A percentile compares a stretch with the other conserved stretches of the same genome.
These are phyloP conservation scores for Ochromonas danica DNA, from an alignment of 108 stramenopile species.

Conservation along the genomic window DNA sequence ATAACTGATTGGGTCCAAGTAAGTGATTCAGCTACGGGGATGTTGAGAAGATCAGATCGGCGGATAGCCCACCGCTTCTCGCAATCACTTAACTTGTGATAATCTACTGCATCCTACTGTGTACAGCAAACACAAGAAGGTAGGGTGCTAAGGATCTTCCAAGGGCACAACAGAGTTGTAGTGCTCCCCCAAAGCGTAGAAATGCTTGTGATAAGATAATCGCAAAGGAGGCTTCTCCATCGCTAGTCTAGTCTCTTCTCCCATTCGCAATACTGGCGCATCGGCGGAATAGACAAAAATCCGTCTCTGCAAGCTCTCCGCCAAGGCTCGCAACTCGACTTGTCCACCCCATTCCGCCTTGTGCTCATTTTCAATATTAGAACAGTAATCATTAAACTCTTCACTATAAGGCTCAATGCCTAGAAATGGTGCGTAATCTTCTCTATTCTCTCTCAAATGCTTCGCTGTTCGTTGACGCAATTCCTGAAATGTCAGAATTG, in stretches of 20 bases:
- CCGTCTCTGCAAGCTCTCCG: slow-evolving; percentile 66
- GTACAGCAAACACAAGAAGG: slow-evolving; percentile 15
- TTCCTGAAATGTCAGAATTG: slow-evolving; percentile 17
- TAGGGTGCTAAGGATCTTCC: slow-evolving; percentile 12
- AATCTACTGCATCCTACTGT: slow-evolving; percentile 15
- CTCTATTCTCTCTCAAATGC: slow-evolving; percentile 55
- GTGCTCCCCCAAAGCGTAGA: slow-evolving; percentile 94
- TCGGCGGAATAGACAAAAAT: slow-evolving; percentile 74
- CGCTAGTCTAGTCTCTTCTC: slow-evolving; percentile 37
- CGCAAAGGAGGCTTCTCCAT: slow-evolving; percentile 58
- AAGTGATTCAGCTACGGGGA: slow-evolving; percentile 14
- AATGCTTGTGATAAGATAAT: slow-evolving; percentile 88
- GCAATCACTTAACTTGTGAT: slow-evolving; percentile 16
- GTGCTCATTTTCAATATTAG: slow-evolving; percentile 58
- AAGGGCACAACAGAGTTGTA: slow-evolving; percentile 81
- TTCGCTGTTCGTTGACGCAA: not conserved
- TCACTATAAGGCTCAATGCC: slow-evolving; percentile 39
- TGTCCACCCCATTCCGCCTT: slow-evolving; percentile 95
- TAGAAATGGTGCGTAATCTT: slow-evolving; percentile 85
- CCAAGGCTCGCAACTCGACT: slow-evolving; percentile 82
- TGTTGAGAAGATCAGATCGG: slow-evolving; percentile 15
- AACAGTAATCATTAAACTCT: slow-evolving; percentile 80
- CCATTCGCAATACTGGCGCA: slow-evolving; percentile 51
- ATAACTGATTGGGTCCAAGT: slow-evolving; percentile 15
- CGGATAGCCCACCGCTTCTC: slow-evolving; percentile 12